phyloP scores from a whole-genome alignment of 169 alveolate species.

The Miamiensis avidus region DNA sequence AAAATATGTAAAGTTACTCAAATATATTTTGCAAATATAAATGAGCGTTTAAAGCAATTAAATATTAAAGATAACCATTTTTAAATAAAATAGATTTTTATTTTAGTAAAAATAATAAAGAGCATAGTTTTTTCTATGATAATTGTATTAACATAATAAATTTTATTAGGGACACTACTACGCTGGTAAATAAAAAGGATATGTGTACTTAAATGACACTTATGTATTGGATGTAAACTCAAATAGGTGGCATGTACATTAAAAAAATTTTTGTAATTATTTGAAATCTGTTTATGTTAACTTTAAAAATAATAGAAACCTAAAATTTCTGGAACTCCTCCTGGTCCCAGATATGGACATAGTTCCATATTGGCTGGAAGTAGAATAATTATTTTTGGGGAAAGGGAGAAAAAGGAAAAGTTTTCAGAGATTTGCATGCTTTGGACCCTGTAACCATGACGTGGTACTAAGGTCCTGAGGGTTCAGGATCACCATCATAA shows the following conservation, averaged over 20 bases:
- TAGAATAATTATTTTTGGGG: conserved; percentile 90
- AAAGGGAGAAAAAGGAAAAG: conserved; percentile 81
- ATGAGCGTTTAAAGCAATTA: no score
- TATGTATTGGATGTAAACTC: conserved; percentile 86
- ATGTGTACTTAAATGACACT: conserved; percentile 86
- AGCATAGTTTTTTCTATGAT: no score
- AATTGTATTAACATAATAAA: not conserved
- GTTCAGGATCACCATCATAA: conserved; percentile 89
- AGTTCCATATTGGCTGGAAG: conserved; percentile 87
- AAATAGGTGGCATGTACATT: conserved; percentile 75
- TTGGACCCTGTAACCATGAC: conserved; percentile 87
- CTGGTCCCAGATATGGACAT: conserved; percentile 90
- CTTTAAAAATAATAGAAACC: conserved; percentile 44
- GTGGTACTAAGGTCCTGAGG: conserved; percentile 88
- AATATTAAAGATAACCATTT: no score
- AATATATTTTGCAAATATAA: no score
- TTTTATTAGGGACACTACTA: conserved; percentile 78
- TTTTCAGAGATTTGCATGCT: conserved; percentile 85
- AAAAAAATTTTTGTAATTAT: not conserved
- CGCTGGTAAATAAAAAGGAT: conserved; percentile 85
- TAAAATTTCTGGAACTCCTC: conserved; percentile 86
- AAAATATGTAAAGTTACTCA: no score
- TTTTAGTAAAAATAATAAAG: no score
- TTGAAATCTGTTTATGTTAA: not conserved
- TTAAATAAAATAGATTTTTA: no score